Base-by-base conservation (phyloP, 1,284 basidiomycete genomes). In the Melampsora americana region DNA sequence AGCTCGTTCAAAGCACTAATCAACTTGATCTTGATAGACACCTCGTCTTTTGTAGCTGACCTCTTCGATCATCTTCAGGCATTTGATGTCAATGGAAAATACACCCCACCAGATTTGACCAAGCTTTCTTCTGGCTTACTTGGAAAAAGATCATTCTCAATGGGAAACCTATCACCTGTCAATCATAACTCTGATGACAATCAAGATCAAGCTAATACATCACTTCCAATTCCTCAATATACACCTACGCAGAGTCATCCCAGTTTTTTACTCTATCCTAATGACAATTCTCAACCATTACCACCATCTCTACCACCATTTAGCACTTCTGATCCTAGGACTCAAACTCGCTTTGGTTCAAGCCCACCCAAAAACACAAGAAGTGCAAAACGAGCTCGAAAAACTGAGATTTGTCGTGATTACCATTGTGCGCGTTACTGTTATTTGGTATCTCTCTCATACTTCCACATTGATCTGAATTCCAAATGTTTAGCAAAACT, bases 171-270 rank as follows among this genome's bases (percentile, higher is more conserved):
- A 32, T 44, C 60, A 26, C 18, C 68, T 28, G 60, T n/a, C 68
- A n/a, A 42, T 6, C 6, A 72, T 35, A 14, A 32, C 61, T 20
- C 70, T 65, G 35, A 35, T 48, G 61, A 72, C 28, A 50, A 48
- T 64, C 44, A 16, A 62, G 60, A 72, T 16, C 26, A 14, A 20
- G 30, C 11, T 56, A 61, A 64, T 64, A 26, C 70, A 23, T 64
- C 70, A 30, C 44, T 61, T 32, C 70, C 64, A 26, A 74, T 74
- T 62, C 71, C 71, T 59, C 71, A 74, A 59, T 74, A 74, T 46
- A 74, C 71, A n/a, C 71, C 71, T n/a, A 74, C 71, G 39, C 71
- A 74, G 35, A 66, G 64, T 53, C 71, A 74, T 66, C 71, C 71
- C 23, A 74, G 71, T 53, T 74, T 74, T 44, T 62, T 74, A 28